Base-by-base conservation (phyloP, 768 basidiomycete genomes). In the Termitomyces sp. region DNA sequence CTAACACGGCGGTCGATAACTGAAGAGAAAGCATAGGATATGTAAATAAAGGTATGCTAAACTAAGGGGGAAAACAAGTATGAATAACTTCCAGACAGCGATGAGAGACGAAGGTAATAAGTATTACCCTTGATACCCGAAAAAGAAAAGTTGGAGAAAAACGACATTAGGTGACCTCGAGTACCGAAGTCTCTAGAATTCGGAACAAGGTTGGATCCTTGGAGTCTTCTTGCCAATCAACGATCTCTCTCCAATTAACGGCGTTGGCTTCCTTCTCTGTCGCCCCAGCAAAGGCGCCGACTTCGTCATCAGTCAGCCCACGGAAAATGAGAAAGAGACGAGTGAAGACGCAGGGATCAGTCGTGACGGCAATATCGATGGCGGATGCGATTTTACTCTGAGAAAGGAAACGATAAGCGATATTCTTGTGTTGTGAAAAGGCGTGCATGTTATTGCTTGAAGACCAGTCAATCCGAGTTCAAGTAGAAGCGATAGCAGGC, bases 271-370 rank as follows among this genome's bases (percentile, higher is more conserved):
- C 92, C 74, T 94, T 94, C 75, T 92, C 92, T 12, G 92, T 91
- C 2, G 91, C 86, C 20, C 84, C 88, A 6, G 86, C 84, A 70
- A 93, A 93, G 44, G 85, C 70, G 20, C 84, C 83, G 59, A 91
- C 76, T 64, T 94, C 92, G 59, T 94, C 92, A 63, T 94, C 92
- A 20, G 81, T 82, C 36, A 94, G 74, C 0, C 92, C 92, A 28
- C 92, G 86, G 76, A 88, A 93, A 73, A 94, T 92, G 60, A 94
- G 81, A 79, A 94, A 94, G 24, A 94, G 75, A 35, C 92, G 86
- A 8, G 90, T 94, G 71, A 92, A 93, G 60, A 89, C 78, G 69
- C 91, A 92, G 24, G 89, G 86, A 55, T 92, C 90, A 12, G 84
- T 80, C 0, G 90, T 89, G n/a, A 94, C 86, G 1, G 88, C 86